phyloP scores from a whole-genome alignment of 305 asterid species.

The Caryopteris hybrid region DNA sequence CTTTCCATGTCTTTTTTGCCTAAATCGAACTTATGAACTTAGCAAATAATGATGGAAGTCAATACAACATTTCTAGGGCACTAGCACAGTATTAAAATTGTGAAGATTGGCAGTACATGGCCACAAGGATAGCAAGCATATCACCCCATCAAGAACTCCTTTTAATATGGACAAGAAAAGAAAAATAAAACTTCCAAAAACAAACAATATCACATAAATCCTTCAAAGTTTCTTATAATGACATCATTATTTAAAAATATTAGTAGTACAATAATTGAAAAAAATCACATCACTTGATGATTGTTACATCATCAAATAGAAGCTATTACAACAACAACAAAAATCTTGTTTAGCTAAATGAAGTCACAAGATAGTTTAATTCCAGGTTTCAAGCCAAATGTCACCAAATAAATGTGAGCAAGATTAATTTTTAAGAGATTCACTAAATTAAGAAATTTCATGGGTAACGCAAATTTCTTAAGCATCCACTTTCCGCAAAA shows the following conservation, averaged over 20 bases:
- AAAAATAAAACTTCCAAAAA: not conserved
- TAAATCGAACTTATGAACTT: constrained; percentile 28
- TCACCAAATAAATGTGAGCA: not conserved
- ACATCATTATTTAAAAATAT: not conserved
- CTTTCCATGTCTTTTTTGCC: constrained; percentile 97
- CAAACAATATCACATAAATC: not conserved
- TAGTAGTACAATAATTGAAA: not conserved
- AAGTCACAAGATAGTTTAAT: not conserved
- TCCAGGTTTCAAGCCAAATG: constrained; percentile 9
- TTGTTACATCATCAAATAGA: constrained; percentile 1
- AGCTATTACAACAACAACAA: not conserved
- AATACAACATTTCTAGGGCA: constrained; percentile 2
- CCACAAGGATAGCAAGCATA: not conserved
- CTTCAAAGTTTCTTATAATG: not conserved
- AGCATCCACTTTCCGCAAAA: not conserved
- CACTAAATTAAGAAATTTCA: constrained; percentile 1
- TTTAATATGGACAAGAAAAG: not conserved
- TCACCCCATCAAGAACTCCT: not conserved
- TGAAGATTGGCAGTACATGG: constrained; percentile 8
- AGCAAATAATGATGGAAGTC: constrained; percentile 15
- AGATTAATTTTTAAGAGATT: not conserved
- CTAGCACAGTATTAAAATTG: not conserved
- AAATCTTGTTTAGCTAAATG: not conserved
- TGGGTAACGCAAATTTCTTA: not conserved
- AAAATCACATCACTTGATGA: not conserved